These are phyloP conservation scores for Coelastrella sp. DNA, from an alignment of 139 green algal genomes.

Conservation along the genomic window DNA sequence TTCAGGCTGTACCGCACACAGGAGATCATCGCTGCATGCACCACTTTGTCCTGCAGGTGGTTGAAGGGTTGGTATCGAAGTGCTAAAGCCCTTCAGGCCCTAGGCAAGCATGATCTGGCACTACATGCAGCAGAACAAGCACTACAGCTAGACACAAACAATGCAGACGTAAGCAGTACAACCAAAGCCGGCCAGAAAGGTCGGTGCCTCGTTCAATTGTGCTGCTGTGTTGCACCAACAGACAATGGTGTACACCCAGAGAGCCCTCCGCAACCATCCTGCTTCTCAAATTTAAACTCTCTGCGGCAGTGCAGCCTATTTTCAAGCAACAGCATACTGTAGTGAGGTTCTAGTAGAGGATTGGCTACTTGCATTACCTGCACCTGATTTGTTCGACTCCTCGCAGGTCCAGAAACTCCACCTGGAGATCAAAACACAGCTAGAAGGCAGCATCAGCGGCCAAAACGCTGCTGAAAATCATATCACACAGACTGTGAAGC, in stretches of 20 bases:
- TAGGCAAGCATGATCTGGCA: constrained; percentile 1
- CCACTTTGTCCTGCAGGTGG: background rate
- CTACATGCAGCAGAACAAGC: constrained; percentile 14
- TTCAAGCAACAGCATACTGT: too few relatives aligned
- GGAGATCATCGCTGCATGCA: background rate
- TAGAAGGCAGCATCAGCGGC: background rate
- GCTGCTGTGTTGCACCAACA: too few relatives aligned
- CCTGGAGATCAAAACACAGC: too few relatives aligned
- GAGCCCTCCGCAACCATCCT: too few relatives aligned
- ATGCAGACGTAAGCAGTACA: background rate
- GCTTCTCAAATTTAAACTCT: too few relatives aligned
- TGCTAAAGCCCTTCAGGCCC: constrained; percentile 25
- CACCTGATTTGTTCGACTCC: too few relatives aligned
- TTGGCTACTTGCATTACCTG: too few relatives aligned
- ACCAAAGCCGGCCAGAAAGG: background rate
- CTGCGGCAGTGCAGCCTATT: too few relatives aligned
- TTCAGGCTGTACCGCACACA: background rate
- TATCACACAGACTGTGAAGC: background rate
- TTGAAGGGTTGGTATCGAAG: constrained; percentile 32
- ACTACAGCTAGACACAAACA: constrained; percentile 21
- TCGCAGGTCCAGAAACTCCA: too few relatives aligned
- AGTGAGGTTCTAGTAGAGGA: too few relatives aligned
- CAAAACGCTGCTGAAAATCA: background rate
- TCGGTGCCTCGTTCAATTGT: background rate
- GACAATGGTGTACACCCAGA: too few relatives aligned